A percentile compares a stretch with the other conserved stretches of the same genome.
Conservation (phyloP, 1,139 yeast genomes). For the Taiozyma sp. region DNA sequence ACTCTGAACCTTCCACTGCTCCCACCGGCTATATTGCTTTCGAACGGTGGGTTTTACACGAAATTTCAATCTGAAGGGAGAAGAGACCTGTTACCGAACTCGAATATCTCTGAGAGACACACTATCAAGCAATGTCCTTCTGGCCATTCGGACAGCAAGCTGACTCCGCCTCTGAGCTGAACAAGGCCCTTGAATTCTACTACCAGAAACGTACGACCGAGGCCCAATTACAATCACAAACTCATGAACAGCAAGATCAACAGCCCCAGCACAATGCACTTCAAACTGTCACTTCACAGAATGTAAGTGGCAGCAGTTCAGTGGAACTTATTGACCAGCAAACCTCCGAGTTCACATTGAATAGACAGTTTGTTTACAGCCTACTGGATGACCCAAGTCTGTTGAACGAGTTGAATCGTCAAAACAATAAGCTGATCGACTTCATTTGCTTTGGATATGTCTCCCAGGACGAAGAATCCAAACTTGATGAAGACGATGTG, state of each 20-base stretch:
- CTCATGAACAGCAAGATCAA: constrained; percentile 1
- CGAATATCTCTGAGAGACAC: background rate
- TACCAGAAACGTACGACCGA: constrained; percentile 17
- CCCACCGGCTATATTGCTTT: background rate
- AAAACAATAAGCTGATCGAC: constrained; percentile 46
- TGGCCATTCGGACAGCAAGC: constrained; percentile 44
- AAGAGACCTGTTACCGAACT: background rate
- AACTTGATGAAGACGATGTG: constrained; percentile 2
- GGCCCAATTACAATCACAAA: background rate
- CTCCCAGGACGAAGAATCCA: constrained; percentile 17
- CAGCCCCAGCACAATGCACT: background rate
- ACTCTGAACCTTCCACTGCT: background rate
- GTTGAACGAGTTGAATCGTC: constrained; percentile 45
- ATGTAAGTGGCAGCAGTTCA: constrained; percentile 13
- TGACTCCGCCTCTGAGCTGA: constrained; percentile 29
- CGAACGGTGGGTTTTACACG: background rate
- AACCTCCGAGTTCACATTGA: constrained; percentile 37
- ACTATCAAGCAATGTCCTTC: constrained; percentile 32
- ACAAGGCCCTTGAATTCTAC: constrained; percentile 31
- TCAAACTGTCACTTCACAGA: background rate
- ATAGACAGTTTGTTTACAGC: constrained; percentile 54
- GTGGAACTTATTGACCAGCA: constrained; percentile 22
- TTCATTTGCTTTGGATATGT: constrained; percentile 37
- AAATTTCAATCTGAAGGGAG: background rate
- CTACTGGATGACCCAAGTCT: constrained; percentile 60